Evolutionary conservation across 352 stramenopile genomes (phyloP).

Genomic region (Chrysophaeum taylorii): DNA sequence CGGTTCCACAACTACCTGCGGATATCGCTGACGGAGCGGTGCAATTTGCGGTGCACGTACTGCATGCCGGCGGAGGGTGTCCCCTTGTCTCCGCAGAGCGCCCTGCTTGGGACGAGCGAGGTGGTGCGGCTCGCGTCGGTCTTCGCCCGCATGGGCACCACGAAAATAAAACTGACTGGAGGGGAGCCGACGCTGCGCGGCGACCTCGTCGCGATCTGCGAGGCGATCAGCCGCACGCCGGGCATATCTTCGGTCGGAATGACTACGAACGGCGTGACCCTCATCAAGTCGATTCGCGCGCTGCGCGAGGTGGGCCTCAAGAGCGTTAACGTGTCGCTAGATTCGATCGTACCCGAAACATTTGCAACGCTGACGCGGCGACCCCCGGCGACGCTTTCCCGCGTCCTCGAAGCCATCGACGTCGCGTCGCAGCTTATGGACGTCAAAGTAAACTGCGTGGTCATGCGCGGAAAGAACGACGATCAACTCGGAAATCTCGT

Average conservation of each 20-base stretch:
- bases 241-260: constrained; percentile 65
- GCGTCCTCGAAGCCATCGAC: constrained; percentile 68
- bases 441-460: constrained; percentile 94
- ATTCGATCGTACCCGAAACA: constrained; percentile 77
- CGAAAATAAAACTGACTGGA: constrained; percentile 80
- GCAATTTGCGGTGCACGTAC: constrained; percentile 90
- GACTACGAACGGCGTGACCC: constrained; percentile 88
- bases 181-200: constrained; percentile 73
- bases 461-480: constrained; percentile 89
- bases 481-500: constrained; percentile 84
- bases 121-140: constrained; percentile 71
- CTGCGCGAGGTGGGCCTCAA: constrained; percentile 70
- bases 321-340: constrained; percentile 84
- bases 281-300: constrained; percentile 61
- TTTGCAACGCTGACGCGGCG: constrained; percentile 84
- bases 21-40: constrained; percentile 87
- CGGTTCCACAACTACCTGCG: constrained; percentile 83
- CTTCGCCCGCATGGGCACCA: constrained; percentile 75
- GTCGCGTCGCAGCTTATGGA: constrained; percentile 37
- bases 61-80: constrained; percentile 71
- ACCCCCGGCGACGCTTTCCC: constrained; percentile 50
- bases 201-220: constrained; percentile 50
- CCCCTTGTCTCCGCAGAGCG: constrained; percentile 23
- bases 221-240: constrained; percentile 37
- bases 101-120: constrained; percentile 73